Evolutionary conservation across 176 grass and related monocot genomes (phyloP), one percentile per base, ranked within the genome.

Genomic region (Guadua angustifolia): DNA sequence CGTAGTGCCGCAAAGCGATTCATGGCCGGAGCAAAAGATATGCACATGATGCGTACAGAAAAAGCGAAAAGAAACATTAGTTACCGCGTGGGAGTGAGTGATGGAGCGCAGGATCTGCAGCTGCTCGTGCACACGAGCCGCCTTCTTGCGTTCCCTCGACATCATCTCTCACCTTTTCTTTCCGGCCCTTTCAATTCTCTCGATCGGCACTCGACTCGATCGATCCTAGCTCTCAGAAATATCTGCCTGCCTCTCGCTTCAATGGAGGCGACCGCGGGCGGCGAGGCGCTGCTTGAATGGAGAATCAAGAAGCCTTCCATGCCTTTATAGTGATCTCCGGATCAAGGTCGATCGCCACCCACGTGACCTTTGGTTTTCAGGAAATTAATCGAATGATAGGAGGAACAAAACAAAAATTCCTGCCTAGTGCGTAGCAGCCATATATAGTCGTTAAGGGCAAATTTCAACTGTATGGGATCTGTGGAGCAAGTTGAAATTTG

Each of bases 1-100:
- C 18, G 18, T 36, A 17, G 35, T 57, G 33, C 40, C 56, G 64
- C 22, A 62, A 78, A 47, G 36, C 77, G 29, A 61, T 56, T 43
- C 65, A 42, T 17, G 4, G n/a, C n/a, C n/a, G n/a, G n/a, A 61
- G 74, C 8, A 35, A 75, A 52, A 76, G 22, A 36, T 35, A 76
- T 69, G 42, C 63, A 70, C 42, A 40, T 8, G 38, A 56, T 55
- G 12, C n/a, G 10, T 7, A 11, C 6, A 8, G 7, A 44, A 36
- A 43, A 61, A 9, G 17, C 7, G 3, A 64, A 22, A 21, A 61
- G 58, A 72, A 65, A 12, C 13, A 43, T 68, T 66, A 88, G 14
- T 72, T 91, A 98, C 96, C 83, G 91, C 93, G 71, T 87, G 83
- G 29, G 96, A 98, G 62, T 98, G 92, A 24, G 91, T 95, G 69